Percentiles rank a stretch among this genome's conserved stretches.
Evolutionary conservation across 768 basidiomycete genomes (phyloP).

Genomic region (Lepiota venenata): DNA sequence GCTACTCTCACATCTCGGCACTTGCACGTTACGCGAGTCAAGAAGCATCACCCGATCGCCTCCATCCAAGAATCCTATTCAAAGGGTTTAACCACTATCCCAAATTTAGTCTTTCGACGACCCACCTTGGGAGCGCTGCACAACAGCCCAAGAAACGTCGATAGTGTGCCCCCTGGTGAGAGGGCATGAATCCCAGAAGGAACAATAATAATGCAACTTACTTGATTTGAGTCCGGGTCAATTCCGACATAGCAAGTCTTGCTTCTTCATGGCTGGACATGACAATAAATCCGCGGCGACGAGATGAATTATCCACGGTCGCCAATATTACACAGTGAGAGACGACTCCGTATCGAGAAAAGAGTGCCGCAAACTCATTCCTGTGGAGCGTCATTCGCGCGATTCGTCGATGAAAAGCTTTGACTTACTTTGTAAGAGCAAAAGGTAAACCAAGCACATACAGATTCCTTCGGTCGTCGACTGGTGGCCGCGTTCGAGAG

Average conservation of each 20-base stretch:
- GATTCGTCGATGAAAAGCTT: not conserved
- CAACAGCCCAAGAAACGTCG: constrained; percentile 86
- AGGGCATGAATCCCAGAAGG: constrained; percentile 9
- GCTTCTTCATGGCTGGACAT: constrained; percentile 77
- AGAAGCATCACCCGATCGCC: constrained; percentile 71
- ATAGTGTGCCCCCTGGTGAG: constrained; percentile 63
- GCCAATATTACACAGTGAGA: constrained; percentile 79
- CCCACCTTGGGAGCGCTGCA: constrained; percentile 78
- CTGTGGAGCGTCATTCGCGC: constrained; percentile 19
- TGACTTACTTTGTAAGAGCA: constrained; percentile 66
- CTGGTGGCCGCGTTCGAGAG: constrained; percentile 20
- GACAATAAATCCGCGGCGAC: constrained; percentile 80
- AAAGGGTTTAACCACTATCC: constrained; percentile 1
- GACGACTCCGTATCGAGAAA: constrained; percentile 64
- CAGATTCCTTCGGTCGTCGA: constrained; percentile 69
- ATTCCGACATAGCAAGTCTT: constrained; percentile 56
- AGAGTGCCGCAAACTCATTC: constrained; percentile 57
- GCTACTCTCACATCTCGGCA: constrained; percentile 13
- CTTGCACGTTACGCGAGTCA: constrained; percentile 38
- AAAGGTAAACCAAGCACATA: constrained; percentile 85
- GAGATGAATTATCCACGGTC: constrained; percentile 80
- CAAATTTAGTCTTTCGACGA: not conserved
- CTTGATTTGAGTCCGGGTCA: constrained; percentile 73
- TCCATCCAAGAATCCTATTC: constrained; percentile 72
- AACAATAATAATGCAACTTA: constrained; percentile 24